These are phyloP conservation scores for Fusarium stilboides DNA, from an alignment of 2,329 filamentous ascomycete genomes.

Conservation along the genomic window DNA sequence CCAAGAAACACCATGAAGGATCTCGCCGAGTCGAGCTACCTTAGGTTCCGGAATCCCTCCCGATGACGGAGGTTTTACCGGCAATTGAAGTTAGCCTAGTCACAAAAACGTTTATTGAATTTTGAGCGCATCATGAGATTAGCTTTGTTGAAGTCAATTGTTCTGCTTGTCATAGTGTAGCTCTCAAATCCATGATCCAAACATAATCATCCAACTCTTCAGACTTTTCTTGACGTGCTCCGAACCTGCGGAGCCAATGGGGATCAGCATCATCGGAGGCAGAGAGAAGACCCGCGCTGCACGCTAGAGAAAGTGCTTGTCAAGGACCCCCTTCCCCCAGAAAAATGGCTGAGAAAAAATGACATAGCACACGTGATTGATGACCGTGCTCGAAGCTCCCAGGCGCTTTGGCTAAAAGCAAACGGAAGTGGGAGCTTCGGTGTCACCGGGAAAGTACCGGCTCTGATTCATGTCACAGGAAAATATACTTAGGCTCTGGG, in stretches of 20 bases:
- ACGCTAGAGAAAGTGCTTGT: constrained; percentile 20
- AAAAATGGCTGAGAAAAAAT: constrained; percentile 36
- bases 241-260: constrained; percentile 36
- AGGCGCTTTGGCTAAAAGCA: no score
- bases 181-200: not conserved
- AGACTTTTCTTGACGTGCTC: not conserved
- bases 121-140: not conserved
- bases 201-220: constrained; percentile 2
- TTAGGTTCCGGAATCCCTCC: constrained; percentile 18
- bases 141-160: not conserved
- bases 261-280: constrained; percentile 28
- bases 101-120: not conserved
- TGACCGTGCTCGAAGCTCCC: no score
- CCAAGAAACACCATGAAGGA: constrained; percentile 34
- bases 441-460: constrained; percentile 28
- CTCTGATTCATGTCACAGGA: constrained; percentile 20
- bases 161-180: not conserved
- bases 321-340: constrained; percentile 20
- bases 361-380: not conserved
- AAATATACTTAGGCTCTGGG: not conserved
- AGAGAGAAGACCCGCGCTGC: constrained; percentile 26
- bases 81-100: not conserved
- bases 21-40: constrained; percentile 5
- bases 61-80: not conserved
- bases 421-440: constrained; percentile 14